Conservation (phyloP, 345 rosid species). For the Carallia brachiata region DNA sequence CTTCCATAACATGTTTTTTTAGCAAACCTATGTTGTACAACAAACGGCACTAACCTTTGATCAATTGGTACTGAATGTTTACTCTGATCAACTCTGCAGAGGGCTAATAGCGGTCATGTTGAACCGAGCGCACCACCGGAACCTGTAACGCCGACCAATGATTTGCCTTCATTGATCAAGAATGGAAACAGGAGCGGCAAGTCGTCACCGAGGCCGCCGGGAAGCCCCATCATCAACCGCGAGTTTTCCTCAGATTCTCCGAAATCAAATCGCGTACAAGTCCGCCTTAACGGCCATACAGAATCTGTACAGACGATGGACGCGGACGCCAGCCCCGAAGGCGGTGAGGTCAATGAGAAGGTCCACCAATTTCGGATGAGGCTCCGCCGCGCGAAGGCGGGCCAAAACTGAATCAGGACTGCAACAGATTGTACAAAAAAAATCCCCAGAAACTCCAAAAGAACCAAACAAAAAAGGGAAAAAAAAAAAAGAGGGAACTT, state of each 20-base stretch:
- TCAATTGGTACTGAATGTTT: constrained; percentile 1
- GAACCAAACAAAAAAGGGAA: too few species aligned
- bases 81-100: constrained; percentile 27
- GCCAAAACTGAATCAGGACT: not conserved
- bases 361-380: constrained; percentile 36
- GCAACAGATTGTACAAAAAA: constrained; percentile 20
- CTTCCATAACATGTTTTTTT: not conserved
- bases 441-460: not conserved
- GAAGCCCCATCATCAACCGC: constrained; percentile 21
- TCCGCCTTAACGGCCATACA: constrained; percentile 17
- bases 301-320: constrained; percentile 16
- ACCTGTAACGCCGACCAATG: constrained; percentile 19
- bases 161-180: constrained; percentile 10
- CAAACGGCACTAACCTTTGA: not conserved
- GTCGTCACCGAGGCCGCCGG: constrained; percentile 30
- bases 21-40: not conserved
- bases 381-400: constrained; percentile 43
- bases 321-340: constrained; percentile 14
- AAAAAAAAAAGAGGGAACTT: not conserved
- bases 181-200: not conserved
- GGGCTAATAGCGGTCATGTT: not conserved
- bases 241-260: constrained; percentile 20
- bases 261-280: constrained; percentile 20
- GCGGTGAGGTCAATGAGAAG: constrained; percentile 25
- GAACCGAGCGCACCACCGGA: constrained; percentile 21